A percentile compares a stretch with the other conserved stretches of the same genome.
Conservation (phyloP, 129 eudicot species). For the Helianthus tuberosus region DNA sequence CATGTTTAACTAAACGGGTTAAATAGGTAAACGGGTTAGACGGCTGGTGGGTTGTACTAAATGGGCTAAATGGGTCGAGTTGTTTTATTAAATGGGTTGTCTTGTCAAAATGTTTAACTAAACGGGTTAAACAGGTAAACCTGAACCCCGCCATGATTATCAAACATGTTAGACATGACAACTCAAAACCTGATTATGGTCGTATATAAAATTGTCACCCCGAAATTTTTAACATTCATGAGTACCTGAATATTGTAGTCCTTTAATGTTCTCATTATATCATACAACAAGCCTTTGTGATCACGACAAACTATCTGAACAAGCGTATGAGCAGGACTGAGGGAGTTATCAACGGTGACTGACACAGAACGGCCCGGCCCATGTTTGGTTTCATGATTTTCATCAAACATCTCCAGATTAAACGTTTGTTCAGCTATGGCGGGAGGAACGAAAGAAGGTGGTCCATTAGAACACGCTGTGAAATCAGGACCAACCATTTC, state of each 20-base stretch:
- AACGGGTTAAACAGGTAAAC: too few relatives aligned
- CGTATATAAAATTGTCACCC: too few relatives aligned
- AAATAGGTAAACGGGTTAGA: too few relatives aligned
- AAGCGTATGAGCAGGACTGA: slow-evolving; percentile 85
- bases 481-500: slow-evolving; percentile 63
- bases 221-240: background rate
- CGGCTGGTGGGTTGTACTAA: too few relatives aligned
- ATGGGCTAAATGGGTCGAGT: too few relatives aligned
- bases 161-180: background rate
- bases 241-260: slow-evolving; percentile 73
- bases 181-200: background rate
- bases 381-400: background rate
- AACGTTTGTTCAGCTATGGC: slow-evolving; percentile 13
- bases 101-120: too few relatives aligned
- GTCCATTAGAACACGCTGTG: slow-evolving; percentile 56
- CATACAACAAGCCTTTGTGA: slow-evolving; percentile 80
- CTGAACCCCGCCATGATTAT: too few relatives aligned
- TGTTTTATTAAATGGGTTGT: too few relatives aligned
- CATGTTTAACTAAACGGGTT: too few relatives aligned
- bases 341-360: slow-evolving; percentile 68
- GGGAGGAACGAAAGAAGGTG: slow-evolving; percentile 22
- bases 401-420: background rate
- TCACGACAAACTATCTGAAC: slow-evolving; percentile 75
- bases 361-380: slow-evolving; percentile 18
- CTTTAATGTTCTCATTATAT: slow-evolving; percentile 79